Evolutionary conservation across 805 yeast species (phyloP).

Genomic region (Wickerhamiella australiensis): DNA sequence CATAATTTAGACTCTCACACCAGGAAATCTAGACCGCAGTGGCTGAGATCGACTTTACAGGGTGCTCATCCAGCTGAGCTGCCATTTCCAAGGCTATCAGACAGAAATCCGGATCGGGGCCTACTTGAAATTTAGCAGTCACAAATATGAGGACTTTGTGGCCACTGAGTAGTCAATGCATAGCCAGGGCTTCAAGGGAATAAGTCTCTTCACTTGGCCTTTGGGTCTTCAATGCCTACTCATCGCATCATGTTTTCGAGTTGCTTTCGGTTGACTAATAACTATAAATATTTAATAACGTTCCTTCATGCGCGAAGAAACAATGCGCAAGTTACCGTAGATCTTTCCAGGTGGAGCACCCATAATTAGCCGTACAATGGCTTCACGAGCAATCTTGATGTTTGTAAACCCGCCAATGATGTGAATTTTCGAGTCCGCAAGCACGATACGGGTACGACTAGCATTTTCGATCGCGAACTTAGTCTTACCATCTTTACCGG

Average conservation of each 20-base stretch:
- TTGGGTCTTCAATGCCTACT: not conserved
- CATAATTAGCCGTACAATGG: constrained; percentile 84
- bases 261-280: not conserved
- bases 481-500: constrained; percentile 98
- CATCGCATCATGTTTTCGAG: no score
- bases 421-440: constrained; percentile 94
- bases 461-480: constrained; percentile 98
- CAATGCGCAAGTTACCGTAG: constrained; percentile 91
- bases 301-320: constrained; percentile 94
- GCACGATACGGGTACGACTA: constrained; percentile 91
- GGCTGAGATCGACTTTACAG: no score
- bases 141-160: no score
- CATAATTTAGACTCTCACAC: no score
- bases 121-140: no score
- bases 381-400: constrained; percentile 96
- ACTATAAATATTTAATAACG: constrained; percentile 42
- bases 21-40: no score
- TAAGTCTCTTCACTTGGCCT: no score
- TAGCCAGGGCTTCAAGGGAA: no score
- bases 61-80: no score
- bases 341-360: constrained; percentile 99
- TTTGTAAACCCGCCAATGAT: constrained; percentile 95
- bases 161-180: no score
- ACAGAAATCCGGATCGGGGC: no score
- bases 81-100: no score